Evolutionary conservation across 208 protist genomes (phyloP).

Genomic region (Novymonas esmeraldas): DNA sequence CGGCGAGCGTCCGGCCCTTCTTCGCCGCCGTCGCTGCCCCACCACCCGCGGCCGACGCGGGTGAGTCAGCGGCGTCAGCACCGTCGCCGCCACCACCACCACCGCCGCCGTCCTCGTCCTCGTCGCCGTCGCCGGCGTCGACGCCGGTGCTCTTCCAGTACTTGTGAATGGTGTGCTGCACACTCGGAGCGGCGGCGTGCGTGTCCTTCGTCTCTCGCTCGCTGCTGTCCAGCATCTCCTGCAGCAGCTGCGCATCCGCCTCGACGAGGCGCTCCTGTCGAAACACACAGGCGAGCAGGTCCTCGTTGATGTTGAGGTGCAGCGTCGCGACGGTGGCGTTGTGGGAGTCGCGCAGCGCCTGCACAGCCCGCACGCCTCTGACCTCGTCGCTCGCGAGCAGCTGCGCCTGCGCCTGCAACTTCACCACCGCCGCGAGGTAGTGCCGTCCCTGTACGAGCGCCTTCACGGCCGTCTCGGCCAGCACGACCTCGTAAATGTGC

Average conservation of each 20-base stretch:
- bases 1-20: conserved; percentile 36
- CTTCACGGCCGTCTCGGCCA: conserved; percentile 58
- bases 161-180: conserved; percentile 43
- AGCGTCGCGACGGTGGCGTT: conserved; percentile 51
- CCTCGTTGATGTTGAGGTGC: conserved; percentile 69
- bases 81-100: neutral
- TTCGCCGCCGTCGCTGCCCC: neutral
- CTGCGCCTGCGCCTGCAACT: conserved; percentile 46
- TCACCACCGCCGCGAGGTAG: conserved; percentile 69
- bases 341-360: conserved; percentile 61
- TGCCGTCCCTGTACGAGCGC: conserved; percentile 46
- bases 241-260: conserved; percentile 61
- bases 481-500: conserved; percentile 55
- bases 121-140: conserved; percentile 1
- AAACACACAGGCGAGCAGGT: conserved; percentile 81
- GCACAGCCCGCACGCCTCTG: conserved; percentile 53
- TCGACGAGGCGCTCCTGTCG: conserved; percentile 62
- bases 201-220: conserved; percentile 27
- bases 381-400: conserved; percentile 47
- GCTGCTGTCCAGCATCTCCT: conserved; percentile 53
- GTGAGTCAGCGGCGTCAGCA: neutral
- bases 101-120: conserved; percentile 4
- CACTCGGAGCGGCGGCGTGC: conserved; percentile 29
- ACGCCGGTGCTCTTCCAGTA: conserved; percentile 35
- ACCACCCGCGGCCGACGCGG: conserved; percentile 4